phyloP scores from a whole-genome alignment of 495 filamentous ascomycete species.

The Pseudotulostoma volvatum region DNA sequence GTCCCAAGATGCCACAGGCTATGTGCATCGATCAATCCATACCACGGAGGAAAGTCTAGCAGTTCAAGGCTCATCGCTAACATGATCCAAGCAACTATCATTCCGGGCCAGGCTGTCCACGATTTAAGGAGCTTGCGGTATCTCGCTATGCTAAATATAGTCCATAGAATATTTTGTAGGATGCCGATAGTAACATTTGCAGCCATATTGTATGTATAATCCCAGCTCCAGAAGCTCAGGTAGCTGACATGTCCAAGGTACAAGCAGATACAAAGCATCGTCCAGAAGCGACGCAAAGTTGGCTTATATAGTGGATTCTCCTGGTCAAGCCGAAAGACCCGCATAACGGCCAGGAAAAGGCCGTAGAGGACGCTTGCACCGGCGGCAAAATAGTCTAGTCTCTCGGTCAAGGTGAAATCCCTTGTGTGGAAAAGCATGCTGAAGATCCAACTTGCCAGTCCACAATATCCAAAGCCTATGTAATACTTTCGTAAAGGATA shows the following conservation, averaged over 20 bases:
- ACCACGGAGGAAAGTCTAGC: constrained; percentile 78
- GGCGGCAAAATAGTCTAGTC: constrained; percentile 90
- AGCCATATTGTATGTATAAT: constrained; percentile 95
- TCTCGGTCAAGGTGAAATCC: constrained; percentile 75
- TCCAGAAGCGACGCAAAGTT: constrained; percentile 56
- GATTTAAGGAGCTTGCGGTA: constrained; percentile 48
- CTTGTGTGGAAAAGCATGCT: constrained; percentile 82
- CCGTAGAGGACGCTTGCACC: constrained; percentile 85
- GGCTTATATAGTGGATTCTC: constrained; percentile 35
- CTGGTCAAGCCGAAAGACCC: constrained; percentile 67
- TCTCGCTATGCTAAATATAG: constrained; percentile 56
- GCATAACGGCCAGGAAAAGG: constrained; percentile 64
- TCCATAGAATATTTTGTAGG: constrained; percentile 74
- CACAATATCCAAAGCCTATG: constrained; percentile 60
- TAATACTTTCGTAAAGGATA: constrained; percentile 76
- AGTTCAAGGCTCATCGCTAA: constrained; percentile 90
- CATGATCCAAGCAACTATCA: constrained; percentile 86
- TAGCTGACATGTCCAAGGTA: constrained; percentile 72
- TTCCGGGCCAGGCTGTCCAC: constrained; percentile 83
- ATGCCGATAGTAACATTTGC: constrained; percentile 77
- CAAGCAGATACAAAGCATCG: constrained; percentile 46
- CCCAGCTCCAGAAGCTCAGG: constrained; percentile 71
- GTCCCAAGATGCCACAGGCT: constrained; percentile 92
- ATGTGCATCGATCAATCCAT: constrained; percentile 80
- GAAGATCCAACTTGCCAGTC: constrained; percentile 69